Evolutionary conservation across 495 filamentous ascomycete genomes (phyloP).

Genomic region (Immersiella caudata): DNA sequence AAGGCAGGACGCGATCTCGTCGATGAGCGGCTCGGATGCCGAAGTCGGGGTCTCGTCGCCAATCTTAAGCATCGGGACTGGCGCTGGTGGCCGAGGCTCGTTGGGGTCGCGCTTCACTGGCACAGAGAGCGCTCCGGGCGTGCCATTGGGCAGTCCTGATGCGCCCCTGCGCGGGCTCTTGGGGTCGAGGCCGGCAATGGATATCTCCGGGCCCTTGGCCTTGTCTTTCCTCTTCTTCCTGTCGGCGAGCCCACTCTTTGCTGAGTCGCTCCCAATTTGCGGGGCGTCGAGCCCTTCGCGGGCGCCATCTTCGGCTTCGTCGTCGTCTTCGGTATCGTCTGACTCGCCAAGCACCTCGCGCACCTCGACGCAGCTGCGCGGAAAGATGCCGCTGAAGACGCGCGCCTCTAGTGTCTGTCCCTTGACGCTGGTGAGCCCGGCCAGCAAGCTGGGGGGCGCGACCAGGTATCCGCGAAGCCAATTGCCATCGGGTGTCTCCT

Average conservation of each 20-base stretch:
- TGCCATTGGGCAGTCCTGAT: constrained; percentile 32
- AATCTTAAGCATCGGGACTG: constrained; percentile 95
- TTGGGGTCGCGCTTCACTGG: constrained; percentile 55
- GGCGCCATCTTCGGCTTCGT: constrained; percentile 40
- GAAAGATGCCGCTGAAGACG: constrained; percentile 97
- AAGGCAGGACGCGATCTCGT: constrained; percentile 94
- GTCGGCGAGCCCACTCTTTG: constrained; percentile 48
- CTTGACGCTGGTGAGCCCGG: constrained; percentile 87
- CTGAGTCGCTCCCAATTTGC: constrained; percentile 46
- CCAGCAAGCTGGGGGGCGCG: constrained; percentile 87
- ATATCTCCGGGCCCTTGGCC: constrained; percentile 20
- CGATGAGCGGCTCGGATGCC: constrained; percentile 85
- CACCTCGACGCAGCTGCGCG: constrained; percentile 83
- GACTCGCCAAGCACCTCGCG: constrained; percentile 71
- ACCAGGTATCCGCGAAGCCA: constrained; percentile 97
- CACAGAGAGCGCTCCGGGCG: constrained; percentile 41
- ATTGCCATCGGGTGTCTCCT: constrained; percentile 80
- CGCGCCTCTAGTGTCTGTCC: constrained; percentile 92
- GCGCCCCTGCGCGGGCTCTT: constrained; percentile 25
- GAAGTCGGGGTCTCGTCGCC: constrained; percentile 95
- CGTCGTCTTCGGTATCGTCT: constrained; percentile 48
- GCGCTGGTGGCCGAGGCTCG: constrained; percentile 79
- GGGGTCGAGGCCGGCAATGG: constrained; percentile 12
- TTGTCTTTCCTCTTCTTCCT: constrained; percentile 38
- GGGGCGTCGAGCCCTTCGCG: constrained; percentile 33